Percentiles rank a stretch among this genome's conserved stretches.
phyloP scores from a whole-genome alignment of 2,329 filamentous ascomycete species.

The Cladobotryum mycophilum region DNA sequence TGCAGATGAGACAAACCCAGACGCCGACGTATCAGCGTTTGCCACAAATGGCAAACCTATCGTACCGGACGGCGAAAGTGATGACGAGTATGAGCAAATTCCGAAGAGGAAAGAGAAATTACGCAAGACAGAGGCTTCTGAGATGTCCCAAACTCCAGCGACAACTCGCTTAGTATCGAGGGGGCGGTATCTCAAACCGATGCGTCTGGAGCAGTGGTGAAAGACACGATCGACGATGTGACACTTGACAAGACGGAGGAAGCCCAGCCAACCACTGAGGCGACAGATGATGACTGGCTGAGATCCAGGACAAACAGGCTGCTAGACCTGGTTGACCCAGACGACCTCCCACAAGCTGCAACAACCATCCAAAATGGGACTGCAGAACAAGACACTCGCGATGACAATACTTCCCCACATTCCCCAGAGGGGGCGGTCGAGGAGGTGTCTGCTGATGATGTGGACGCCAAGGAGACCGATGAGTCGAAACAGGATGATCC shows the following conservation, averaged over 20 bases:
- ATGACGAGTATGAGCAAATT: conserved; percentile 68
- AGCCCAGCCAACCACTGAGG: conserved; percentile 29
- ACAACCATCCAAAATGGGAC: conserved; percentile 8
- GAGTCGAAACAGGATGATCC: conserved; percentile 19
- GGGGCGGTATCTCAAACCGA: conserved; percentile 6
- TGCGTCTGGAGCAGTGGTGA: conserved; percentile 3
- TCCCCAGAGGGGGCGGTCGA: conserved; percentile 20
- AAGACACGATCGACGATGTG: conserved; percentile 13
- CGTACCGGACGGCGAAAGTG: conserved; percentile 54
- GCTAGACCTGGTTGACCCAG: conserved; percentile 75
- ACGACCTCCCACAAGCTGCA: conserved; percentile 38
- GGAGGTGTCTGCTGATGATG: conserved; percentile 19
- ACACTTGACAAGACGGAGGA: conserved; percentile 19
- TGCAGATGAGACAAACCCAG: conserved; percentile 24
- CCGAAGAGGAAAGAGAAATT: conserved; percentile 47
- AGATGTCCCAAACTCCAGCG: conserved; percentile 11
- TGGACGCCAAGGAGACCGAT: conserved; percentile 25
- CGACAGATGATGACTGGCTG: conserved; percentile 85
- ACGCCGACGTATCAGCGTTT: conserved; percentile 16
- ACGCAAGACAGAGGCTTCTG: conserved; percentile 28
- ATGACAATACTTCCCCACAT: conserved; percentile 18
- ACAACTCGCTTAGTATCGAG: conserved; percentile 6
- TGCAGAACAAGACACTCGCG: conserved; percentile 14
- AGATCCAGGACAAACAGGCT: conserved; percentile 81
- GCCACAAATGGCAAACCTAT: conserved; percentile 25